phyloP scores from a whole-genome alignment of 2,329 filamentous ascomycete species.

The Fusarium oligoseptatum region DNA sequence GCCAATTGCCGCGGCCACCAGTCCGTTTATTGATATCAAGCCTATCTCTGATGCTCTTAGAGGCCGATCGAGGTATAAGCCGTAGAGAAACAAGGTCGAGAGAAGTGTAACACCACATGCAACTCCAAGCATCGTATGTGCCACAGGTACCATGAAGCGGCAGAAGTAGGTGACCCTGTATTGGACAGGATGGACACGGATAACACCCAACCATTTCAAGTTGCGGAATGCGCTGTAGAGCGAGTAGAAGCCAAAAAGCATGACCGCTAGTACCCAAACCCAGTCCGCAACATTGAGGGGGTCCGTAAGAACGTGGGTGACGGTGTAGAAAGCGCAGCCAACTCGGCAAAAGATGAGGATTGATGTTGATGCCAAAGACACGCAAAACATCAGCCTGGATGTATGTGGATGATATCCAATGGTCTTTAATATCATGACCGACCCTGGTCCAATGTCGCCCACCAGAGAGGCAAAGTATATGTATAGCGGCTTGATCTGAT shows the following conservation, averaged over 20 bases:
- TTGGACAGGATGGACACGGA: conserved; percentile 19
- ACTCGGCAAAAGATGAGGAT: conserved; percentile 31
- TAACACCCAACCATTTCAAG: conserved; percentile 31
- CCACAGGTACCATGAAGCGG: conserved; percentile 24
- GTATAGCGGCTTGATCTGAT: conserved; percentile 46
- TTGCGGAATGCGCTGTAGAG: conserved; percentile 27
- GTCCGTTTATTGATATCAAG: conserved; percentile 10
- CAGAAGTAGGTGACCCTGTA: conserved; percentile 23
- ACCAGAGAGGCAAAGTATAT: conserved; percentile 44
- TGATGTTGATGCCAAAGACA: conserved; percentile 27
- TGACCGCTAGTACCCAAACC: conserved; percentile 35
- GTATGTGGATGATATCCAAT: conserved; percentile 25
- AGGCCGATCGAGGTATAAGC: conserved; percentile 25
- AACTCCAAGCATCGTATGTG: conserved; percentile 34
- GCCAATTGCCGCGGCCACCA: conserved; percentile 32
- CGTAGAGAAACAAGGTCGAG: conserved; percentile 36
- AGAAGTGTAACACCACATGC: conserved; percentile 29
- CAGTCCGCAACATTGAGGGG: conserved; percentile 40
- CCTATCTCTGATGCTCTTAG: conserved; percentile 18
- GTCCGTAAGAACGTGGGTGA: conserved; percentile 35
- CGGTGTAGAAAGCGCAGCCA: conserved; percentile 30
- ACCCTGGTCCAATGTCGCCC: conserved; percentile 39
- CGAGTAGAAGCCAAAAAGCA: conserved; percentile 43
- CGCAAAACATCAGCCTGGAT: conserved; percentile 31
- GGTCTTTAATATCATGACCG: conserved; percentile 38